Evolutionary conservation across 1,284 basidiomycete species (phyloP).

Genomic region (Fistulinella cinereoalba): DNA sequence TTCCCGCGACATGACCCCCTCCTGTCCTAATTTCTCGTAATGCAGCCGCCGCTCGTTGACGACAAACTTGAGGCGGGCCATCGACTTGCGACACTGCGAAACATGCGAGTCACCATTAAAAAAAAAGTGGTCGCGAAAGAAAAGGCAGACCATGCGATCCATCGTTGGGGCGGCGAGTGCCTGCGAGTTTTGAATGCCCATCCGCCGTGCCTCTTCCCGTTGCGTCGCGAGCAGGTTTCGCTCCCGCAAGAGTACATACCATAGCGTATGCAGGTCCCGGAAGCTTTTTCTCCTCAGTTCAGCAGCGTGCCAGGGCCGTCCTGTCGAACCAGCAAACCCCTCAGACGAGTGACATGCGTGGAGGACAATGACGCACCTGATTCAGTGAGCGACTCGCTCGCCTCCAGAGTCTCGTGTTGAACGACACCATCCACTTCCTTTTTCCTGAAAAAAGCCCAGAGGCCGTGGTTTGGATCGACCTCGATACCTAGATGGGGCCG

Average conservation of each 20-base stretch:
- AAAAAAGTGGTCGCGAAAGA: not conserved
- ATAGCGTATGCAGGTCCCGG: slow-evolving; percentile 87
- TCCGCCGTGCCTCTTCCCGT: slow-evolving; percentile 66
- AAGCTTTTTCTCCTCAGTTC: slow-evolving; percentile 90
- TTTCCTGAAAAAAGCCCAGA: slow-evolving; percentile 72
- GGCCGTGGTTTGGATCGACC: slow-evolving; percentile 60
- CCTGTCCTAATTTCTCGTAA: slow-evolving; percentile 61
- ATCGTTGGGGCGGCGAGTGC: slow-evolving; percentile 34
- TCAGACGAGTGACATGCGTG: not conserved
- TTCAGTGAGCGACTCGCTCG: slow-evolving; percentile 33
- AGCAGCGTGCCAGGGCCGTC: slow-evolving; percentile 79
- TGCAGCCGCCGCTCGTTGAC: slow-evolving; percentile 89
- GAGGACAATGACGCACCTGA: slow-evolving; percentile 35
- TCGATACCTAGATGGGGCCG: slow-evolving; percentile 44
- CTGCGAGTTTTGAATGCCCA: slow-evolving; percentile 45
- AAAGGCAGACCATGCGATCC: slow-evolving; percentile 40
- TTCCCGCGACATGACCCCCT: slow-evolving; percentile 29
- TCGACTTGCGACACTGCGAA: slow-evolving; percentile 87
- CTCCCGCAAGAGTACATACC: slow-evolving; percentile 88
- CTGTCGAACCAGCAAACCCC: slow-evolving; percentile 39
- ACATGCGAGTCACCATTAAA: slow-evolving; percentile 1
- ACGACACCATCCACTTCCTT: slow-evolving; percentile 41
- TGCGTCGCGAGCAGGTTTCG: slow-evolving; percentile 90
- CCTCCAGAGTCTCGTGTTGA: slow-evolving; percentile 48
- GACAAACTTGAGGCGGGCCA: slow-evolving; percentile 94